Base-by-base conservation (phyloP, 2,329 filamentous ascomycete genomes). In the Cryphonectria naterciae region DNA sequence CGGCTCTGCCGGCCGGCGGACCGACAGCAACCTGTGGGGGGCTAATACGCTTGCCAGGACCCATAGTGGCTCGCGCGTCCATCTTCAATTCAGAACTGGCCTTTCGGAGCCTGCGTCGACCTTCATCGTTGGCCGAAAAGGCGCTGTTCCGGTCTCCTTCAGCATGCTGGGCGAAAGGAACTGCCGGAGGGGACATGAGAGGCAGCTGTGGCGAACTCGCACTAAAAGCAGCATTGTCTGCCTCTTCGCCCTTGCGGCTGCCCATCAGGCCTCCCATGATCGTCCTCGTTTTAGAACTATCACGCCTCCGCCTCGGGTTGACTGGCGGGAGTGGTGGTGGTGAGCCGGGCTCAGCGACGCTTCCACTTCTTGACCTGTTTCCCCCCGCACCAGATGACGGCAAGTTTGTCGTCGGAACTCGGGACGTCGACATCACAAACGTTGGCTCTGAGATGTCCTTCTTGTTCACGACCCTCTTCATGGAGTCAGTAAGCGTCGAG, bases 321-420 rank as follows among this genome's bases (percentile, higher is more conserved):
- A 90, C 87, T 1, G 87, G 87, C 2, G 88, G 88, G 49, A 90
- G 71, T 2, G 87, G 87, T 2, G 87, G 87, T 2, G 80, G 82
- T 58, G 69, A 61, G 49, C 58, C 56, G 37, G 76, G 70, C 25
- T 77, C 74, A 15, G 75, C 77, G 7, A 77, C 76, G 63, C 81
- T 81, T 74, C 82, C 83, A 43, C 77, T 79, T 52, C 78, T 78
- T 5, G 79, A 80, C n/a, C 79, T 77, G 49, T 77, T 77, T 1
- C 72, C 73, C 25, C 68, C 74, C 1, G 10, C 70, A 64, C 35
- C 74, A 73, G 17, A 64, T 25, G 79, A 75, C 1, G 81, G 81
- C 39, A 85, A 77, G 65, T 79, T 79, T 15, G 83, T 80, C 0
- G 82, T 84, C 1, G 83, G 81, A 4, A 84, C 81, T 4, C 82